Base-by-base conservation (phyloP, 495 filamentous ascomycete species). In the Aspergillus bertholletiae region DNA sequence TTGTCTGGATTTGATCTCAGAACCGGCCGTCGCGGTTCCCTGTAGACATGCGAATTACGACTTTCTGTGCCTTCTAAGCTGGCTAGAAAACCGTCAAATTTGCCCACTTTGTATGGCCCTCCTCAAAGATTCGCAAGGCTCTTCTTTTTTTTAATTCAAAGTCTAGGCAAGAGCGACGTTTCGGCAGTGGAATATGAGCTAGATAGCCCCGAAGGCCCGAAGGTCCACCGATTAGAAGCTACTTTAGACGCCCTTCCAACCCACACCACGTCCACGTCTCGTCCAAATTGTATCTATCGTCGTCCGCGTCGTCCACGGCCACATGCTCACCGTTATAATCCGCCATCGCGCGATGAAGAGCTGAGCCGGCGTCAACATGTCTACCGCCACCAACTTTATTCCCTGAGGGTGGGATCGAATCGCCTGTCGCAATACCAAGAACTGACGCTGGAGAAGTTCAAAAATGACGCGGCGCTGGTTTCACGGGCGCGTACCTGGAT, bases 401-500 rank as follows among this genome's bases (percentile, higher is more conserved):
- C 89, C 0, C 78, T 89, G 7, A 89, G 95, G 58, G 84, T 97
- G 17, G 94, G 94, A 51, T 84, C 86, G 11, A 97, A 96, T 68
- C 83, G 86, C 5, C 60, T 87, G 18, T 96, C 92, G 0, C 81
- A 83, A 28, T 96, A 92, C 65, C 83, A 79, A 37, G 86, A 92
- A 53, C 77, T 96, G 22, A 87, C 84, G 3, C 88, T 92, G 0
- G 66, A 80, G 30, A 59, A 81, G 2, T 88, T 97, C 67, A 73
- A 72, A 53, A 68, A 68, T 7, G 81, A 88, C 53, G 73, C 85
- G 45, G 76, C 86, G 37, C 80, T 96, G 0, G 76, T 91, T 40
- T 90, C 88, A 2, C 84, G 89, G 20, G 93, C 94, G n/a, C 79
- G 89, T 27, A 86, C 84, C 51, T 98, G 90, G 84, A 84, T 96